A percentile compares a stretch with the other conserved stretches of the same genome.
Conservation (phyloP, 2,329 filamentous ascomycete genomes). For the Cytospora piceicola region DNA sequence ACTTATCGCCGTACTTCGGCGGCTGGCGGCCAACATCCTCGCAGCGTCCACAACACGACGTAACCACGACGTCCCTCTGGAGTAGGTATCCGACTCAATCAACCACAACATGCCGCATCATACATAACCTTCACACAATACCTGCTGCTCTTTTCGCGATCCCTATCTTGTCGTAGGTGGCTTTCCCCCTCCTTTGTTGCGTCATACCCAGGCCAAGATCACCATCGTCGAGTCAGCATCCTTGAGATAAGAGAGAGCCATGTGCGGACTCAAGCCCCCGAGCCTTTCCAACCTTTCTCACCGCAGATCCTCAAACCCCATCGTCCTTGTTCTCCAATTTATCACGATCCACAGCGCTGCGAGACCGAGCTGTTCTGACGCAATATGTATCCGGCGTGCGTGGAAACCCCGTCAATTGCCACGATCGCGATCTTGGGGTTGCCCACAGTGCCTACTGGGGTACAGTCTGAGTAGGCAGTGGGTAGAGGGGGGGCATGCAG, state of each 20-base stretch:
- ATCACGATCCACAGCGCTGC: background rate
- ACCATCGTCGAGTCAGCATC: constrained; percentile 22
- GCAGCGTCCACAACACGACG: background rate
- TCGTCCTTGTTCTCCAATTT: background rate
- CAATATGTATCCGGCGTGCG: background rate
- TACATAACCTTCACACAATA: background rate
- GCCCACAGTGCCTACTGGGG: no score
- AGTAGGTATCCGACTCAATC: background rate
- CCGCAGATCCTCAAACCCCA: background rate
- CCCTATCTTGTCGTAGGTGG: constrained; percentile 1
- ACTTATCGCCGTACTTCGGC: background rate
- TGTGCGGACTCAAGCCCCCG: background rate
- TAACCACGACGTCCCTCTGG: constrained; percentile 3
- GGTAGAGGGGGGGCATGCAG: no score
- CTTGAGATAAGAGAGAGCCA: constrained; percentile 4
- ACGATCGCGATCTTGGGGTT: background rate
- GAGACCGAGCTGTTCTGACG: background rate
- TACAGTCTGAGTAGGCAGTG: no score
- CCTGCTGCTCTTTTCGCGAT: background rate
- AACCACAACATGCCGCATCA: background rate
- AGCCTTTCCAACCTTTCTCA: background rate
- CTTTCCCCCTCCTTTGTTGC: constrained; percentile 8
- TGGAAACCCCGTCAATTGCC: background rate
- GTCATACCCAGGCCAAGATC: constrained; percentile 18
- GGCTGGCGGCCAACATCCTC: background rate